A percentile compares a stretch with the other conserved stretches of the same genome.
Conservation (phyloP, 768 basidiomycete genomes). For the Psilocybe subaeruginosa region DNA sequence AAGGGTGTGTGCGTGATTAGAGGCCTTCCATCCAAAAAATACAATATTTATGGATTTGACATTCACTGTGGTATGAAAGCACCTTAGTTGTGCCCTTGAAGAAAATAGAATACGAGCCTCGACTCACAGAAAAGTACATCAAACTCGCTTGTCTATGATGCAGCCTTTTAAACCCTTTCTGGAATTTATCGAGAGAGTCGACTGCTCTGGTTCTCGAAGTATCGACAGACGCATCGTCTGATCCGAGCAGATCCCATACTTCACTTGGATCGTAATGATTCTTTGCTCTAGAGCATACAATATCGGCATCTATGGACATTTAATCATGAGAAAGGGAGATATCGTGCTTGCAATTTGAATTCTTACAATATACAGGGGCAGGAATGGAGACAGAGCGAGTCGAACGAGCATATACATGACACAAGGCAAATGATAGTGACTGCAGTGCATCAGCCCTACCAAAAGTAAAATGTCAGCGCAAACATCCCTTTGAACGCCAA, state of each 20-base stretch:
- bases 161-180: constrained; percentile 49
- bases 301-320: constrained; percentile 64
- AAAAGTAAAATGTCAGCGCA: constrained; percentile 24
- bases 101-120: background rate
- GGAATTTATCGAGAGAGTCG: constrained; percentile 48
- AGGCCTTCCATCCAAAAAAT: no score
- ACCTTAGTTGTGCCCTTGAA: no score
- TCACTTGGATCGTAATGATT: constrained; percentile 47
- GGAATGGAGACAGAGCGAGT: constrained; percentile 85
- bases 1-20: no score
- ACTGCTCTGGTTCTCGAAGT: constrained; percentile 25
- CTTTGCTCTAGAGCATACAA: constrained; percentile 48
- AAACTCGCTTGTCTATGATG: constrained; percentile 33
- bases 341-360: background rate
- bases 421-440: constrained; percentile 65
- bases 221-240: constrained; percentile 40
- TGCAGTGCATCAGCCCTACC: constrained; percentile 69
- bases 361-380: constrained; percentile 79
- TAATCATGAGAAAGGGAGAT: background rate
- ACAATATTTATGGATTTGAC: no score
- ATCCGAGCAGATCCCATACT: constrained; percentile 37
- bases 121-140: constrained; percentile 45
- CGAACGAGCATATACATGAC: constrained; percentile 65
- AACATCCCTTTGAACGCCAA: background rate
- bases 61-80: no score